phyloP scores from a whole-genome alignment of 2,329 filamentous ascomycete species.

The Diplodia corticola region DNA sequence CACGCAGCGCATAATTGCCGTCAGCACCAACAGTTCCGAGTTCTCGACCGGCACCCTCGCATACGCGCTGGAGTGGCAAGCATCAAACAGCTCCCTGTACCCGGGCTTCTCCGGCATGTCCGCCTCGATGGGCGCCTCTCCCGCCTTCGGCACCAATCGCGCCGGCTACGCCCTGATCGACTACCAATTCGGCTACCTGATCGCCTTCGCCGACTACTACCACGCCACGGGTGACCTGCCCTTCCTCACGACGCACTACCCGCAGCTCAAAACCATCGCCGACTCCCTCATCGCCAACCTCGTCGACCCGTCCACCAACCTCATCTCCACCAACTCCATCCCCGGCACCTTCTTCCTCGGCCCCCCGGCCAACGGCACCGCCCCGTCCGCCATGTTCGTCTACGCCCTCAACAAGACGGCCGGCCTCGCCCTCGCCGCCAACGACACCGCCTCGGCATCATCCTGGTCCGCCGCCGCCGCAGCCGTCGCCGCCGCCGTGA shows the following conservation, averaged over 20 bases:
- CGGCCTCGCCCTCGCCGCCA: slow-evolving; percentile 34
- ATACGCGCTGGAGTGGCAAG: slow-evolving; percentile 33
- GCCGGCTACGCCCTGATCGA: slow-evolving; percentile 28
- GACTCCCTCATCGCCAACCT: slow-evolving; percentile 31
- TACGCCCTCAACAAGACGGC: slow-evolving; percentile 32
- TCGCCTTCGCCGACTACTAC: slow-evolving; percentile 33
- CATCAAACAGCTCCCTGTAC: slow-evolving; percentile 4
- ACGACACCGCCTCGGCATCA: slow-evolving; percentile 31
- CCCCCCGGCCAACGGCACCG: slow-evolving; percentile 32
- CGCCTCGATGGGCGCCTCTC: slow-evolving; percentile 21
- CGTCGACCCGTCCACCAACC: slow-evolving; percentile 26
- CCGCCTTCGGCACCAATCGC: slow-evolving; percentile 17
- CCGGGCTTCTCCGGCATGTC: slow-evolving; percentile 26
- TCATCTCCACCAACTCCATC: slow-evolving; percentile 26
- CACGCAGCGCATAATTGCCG: slow-evolving; percentile 40
- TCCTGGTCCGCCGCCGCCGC: slow-evolving; percentile 29
- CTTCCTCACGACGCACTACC: slow-evolving; percentile 29
- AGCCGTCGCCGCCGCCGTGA: slow-evolving; percentile 31
- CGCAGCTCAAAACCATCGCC: slow-evolving; percentile 29
- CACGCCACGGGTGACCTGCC: slow-evolving; percentile 28
- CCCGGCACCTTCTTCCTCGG: slow-evolving; percentile 30
- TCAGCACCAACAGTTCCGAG: slow-evolving; percentile 41
- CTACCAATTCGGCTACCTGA: slow-evolving; percentile 36
- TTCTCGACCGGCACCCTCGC: slow-evolving; percentile 39
- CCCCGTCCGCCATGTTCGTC: slow-evolving; percentile 30